Base-by-base conservation (phyloP, 1,139 yeast genomes). In the Maudiozyma humilis region DNA sequence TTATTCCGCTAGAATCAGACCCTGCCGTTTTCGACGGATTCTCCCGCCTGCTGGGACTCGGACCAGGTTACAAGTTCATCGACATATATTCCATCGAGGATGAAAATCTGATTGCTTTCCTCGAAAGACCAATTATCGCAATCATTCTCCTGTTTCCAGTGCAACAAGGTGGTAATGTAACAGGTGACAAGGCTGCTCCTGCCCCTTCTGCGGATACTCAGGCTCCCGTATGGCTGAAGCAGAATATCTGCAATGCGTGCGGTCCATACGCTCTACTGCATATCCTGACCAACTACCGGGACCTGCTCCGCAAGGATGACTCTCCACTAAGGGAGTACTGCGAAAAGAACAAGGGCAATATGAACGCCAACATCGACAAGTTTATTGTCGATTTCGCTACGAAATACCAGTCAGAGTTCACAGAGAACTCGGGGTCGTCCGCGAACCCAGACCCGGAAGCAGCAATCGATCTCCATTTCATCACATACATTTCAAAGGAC, bases 221-320 rank as follows among this genome's bases (percentile, higher is more conserved):
- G 4, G 10, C 14, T 3, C 66, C 76, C 10, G 56, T 69, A 23
- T 89, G 96, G 96, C 79, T 78, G 56, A 78, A 77, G 50, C 98
- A 91, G 57, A 80, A 91, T 1, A 79, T 91, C 32, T 78, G 78
- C 48, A 91, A 91, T 62, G 95, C 95, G 0, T 91, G 98, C 66
- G 98, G 98, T 4, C 74, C 93, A 39, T 87, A 84, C 64, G 98
- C 95, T 0, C 65, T 91, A 40, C 66, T 91, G 27, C 97, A 91
- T 57, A 71, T 85, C 0, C 64, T 87, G 33, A 65, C 80, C 25
- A 91, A 91, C 59, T 57, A 66, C 34, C 51, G 45, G 13, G 54
- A 51, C 6, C 25, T 55, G 16, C 23, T 60, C 47, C 7, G 33
- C 6, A 55, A 42, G 3, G 44, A 56, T 0, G 63, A 52, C 20